Evolutionary conservation across 345 rosid species (phyloP).

Genomic region (Linum lewisii): DNA sequence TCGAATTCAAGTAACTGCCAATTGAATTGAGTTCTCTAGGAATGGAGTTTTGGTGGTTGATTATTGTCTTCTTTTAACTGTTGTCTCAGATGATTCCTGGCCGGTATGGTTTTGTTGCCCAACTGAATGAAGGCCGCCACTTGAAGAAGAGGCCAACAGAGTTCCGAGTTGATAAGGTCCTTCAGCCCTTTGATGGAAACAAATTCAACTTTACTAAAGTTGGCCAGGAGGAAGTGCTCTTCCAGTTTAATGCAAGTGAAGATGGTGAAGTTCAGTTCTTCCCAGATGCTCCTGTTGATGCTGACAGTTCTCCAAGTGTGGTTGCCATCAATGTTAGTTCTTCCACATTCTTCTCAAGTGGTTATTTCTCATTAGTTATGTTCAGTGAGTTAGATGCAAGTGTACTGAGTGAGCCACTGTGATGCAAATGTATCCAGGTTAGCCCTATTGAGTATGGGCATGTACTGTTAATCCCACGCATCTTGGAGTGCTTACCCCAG

Average conservation of each 20-base stretch:
- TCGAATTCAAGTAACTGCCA: background rate
- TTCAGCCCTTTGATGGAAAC: constrained; percentile 81
- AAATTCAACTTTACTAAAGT: constrained; percentile 94
- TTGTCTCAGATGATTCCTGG: constrained; percentile 77
- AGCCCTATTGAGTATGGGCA: constrained; percentile 99
- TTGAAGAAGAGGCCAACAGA: constrained; percentile 97
- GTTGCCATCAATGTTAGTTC: constrained; percentile 82
- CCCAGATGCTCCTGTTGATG: constrained; percentile 53
- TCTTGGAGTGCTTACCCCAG: constrained; percentile 88
- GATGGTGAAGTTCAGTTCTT: constrained; percentile 52
- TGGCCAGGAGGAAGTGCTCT: constrained; percentile 90
- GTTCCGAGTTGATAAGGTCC: constrained; percentile 83
- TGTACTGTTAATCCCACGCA: constrained; percentile 74
- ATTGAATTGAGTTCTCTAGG: background rate
- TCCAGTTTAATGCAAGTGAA: constrained; percentile 82
- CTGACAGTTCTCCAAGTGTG: constrained; percentile 66
- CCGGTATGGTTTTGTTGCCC: constrained; percentile 72
- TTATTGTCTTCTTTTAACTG: constrained; percentile 2
- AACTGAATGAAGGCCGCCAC: constrained; percentile 93
- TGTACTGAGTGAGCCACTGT: background rate
- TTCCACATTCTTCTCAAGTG: background rate
- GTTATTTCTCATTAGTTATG: background rate
- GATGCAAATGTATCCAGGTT: constrained; percentile 38
- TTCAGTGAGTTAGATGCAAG: background rate
- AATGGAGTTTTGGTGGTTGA: background rate